Base-by-base conservation (phyloP, 495 filamentous ascomycete genomes). In the Annulohypoxylon nitens region DNA sequence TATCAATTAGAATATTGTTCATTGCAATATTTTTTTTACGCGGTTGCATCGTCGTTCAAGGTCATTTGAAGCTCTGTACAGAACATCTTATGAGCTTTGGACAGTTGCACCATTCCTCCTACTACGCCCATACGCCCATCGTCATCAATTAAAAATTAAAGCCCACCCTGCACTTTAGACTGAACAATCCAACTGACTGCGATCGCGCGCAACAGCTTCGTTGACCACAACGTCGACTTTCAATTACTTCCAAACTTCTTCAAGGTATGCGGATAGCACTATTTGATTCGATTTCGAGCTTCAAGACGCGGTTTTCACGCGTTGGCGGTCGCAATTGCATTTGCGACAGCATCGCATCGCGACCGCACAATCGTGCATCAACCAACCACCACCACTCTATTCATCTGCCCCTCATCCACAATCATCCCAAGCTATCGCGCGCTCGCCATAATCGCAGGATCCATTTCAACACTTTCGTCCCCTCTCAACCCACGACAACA, bases 251-350 rank as follows among this genome's bases (percentile, higher is more conserved):
- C 53, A 18, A 76, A 75, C 26, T 53, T 14, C n/a, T 16, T 36
- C 57, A 74, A 76, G 76, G 81, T 83, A 81, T 77, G 82, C 74
- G 76, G 72, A 53, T 55, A 4, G 18, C 12, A 68, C 43, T 61
- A 50, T 25, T 68, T 25, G 25, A 41, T 3, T 37, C 66, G 12
- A 71, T 80, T 82, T 70, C 57, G 62, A 78, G 73, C 75, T 80
- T 81, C 75, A 75, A 77, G 71, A 75, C 67, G 61, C 73, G 61
- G 71, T 81, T 79, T 70, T 69, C 36, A 73, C 68, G 70, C 75
- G 70, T 77, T 67, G 73, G 59, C 76, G 67, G 9, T 7, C 67
- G 70, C 81, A 83, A 82, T 84, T 75, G 76, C 69, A 45, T 74
- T 77, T 80, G 80, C 76, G 77, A 74, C 74, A 74, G 48, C 34